phyloP scores from a whole-genome alignment of 1,284 basidiomycete genomes.

The Exobasidium cylindrosporum region DNA sequence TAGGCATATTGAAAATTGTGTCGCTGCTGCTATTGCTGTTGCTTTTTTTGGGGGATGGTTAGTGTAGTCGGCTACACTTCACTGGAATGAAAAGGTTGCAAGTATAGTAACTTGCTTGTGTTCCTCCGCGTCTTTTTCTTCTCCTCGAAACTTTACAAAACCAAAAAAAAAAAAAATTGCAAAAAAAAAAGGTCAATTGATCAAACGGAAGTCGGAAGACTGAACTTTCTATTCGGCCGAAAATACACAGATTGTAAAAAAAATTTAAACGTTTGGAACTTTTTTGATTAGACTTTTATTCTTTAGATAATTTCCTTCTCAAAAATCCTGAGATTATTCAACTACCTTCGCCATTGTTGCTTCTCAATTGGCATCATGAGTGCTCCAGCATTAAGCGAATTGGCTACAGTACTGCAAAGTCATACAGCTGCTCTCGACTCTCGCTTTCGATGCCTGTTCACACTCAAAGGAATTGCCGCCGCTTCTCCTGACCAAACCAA shows the following conservation, averaged over 20 bases:
- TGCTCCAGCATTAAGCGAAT: constrained; percentile 1
- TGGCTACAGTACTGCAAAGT: constrained; percentile 25
- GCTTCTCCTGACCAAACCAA: constrained; percentile 25
- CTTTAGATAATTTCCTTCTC: too few species aligned
- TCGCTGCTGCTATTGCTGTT: not conserved
- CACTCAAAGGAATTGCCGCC: constrained; percentile 74
- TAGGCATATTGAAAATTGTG: constrained; percentile 48
- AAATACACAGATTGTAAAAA: too few species aligned
- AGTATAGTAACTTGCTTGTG: not conserved
- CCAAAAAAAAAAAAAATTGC: not conserved
- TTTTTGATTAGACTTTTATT: not conserved
- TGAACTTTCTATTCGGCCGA: not conserved
- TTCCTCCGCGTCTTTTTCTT: not conserved
- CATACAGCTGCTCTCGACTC: constrained; percentile 73
- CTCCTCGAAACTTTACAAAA: not conserved
- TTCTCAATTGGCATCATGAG: not conserved
- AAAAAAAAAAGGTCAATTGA: too few species aligned
- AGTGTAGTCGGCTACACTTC: too few species aligned
- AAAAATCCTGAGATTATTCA: too few species aligned
- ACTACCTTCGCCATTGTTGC: not conserved
- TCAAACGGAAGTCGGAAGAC: not conserved
- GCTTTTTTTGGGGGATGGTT: too few species aligned
- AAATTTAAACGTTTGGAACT: too few species aligned
- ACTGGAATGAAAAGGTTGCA: not conserved
- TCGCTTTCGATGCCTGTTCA: constrained; percentile 88